Evolutionary conservation across 805 yeast species (phyloP).

Genomic region (Pichia kluyveri): DNA sequence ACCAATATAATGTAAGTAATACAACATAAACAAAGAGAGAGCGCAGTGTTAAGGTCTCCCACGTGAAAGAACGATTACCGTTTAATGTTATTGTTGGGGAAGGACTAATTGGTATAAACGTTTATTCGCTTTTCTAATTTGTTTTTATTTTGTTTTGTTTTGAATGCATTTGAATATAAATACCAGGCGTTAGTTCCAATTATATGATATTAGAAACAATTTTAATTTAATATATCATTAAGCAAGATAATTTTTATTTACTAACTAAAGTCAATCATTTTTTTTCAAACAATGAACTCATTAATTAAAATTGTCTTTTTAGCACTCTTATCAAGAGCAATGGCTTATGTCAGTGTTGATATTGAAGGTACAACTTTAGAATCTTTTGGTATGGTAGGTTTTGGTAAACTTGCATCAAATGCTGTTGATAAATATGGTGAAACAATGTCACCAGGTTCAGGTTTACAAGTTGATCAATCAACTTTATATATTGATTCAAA

Average conservation of each 20-base stretch:
- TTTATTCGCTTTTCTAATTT: no score
- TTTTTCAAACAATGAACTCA: neutral
- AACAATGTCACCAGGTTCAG: slow-evolving; percentile 27
- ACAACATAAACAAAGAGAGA: no score
- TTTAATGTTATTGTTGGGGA: neutral
- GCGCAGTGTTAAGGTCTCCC: no score
- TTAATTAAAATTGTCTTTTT: slow-evolving; percentile 4
- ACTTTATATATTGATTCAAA: slow-evolving; percentile 15
- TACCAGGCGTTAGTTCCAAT: no score
- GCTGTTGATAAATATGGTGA: slow-evolving; percentile 23
- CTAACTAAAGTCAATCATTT: neutral
- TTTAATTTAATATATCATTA: no score
- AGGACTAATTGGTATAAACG: neutral
- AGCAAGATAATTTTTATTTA: neutral
- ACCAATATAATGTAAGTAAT: no score
- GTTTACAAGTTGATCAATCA: slow-evolving; percentile 18
- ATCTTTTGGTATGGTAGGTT: slow-evolving; percentile 23
- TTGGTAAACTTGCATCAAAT: slow-evolving; percentile 20
- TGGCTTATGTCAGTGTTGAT: slow-evolving; percentile 11
- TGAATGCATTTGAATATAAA: no score
- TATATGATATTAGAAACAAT: no score
- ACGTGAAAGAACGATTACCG: no score
- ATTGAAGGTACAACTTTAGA: slow-evolving; percentile 19
- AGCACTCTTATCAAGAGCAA: slow-evolving; percentile 2
- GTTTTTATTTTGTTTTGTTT: no score